Base-by-base conservation (phyloP, 169 alveolate species). In the Theileria sp. region DNA sequence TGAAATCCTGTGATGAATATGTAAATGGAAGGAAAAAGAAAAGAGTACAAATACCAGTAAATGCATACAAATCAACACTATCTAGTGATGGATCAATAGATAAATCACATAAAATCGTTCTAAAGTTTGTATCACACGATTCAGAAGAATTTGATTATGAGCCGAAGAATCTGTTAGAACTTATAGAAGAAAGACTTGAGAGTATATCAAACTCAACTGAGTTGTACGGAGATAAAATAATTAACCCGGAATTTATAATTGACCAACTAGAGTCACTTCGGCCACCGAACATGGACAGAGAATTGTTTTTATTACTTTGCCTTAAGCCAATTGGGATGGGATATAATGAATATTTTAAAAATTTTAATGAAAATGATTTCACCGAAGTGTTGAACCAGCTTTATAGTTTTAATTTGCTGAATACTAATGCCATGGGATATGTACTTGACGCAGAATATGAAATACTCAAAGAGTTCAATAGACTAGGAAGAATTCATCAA, bases 341-440 rank as follows among this genome's bases (percentile, higher is more conserved):
- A 19, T 78, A 78, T 25, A 21, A 58, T 26, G 88, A 81, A 28
- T 81, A 64, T 30, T 36, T 76, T 13, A 72, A 81, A 49, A 34
- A 25, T 6, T 19, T 81, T 25, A 56, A 36, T 23, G 25, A 50
- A 25, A 49, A 73, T n/a, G 56, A 76, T 62, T 34, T 72, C 3
- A 65, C 51, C 4, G 81, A 62, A 21, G 62, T 56, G 23, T 13
- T 19, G 15, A 61, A 75, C 32, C 61, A 25, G 50, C 51, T 67
- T 30, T 77, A 74, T 54, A 81, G 66, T 70, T 74, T 81, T 38
- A 75, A 75, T 62, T 19, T 69, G 34, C 79, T 75, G 38, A 76
- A 81, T 61, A 81, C 79, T 51, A 81, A 81, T 44, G 83, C 88
- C 60, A 81, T 81, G 88, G 88, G 88, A 13, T 70, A 73, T 25